phyloP scores from a whole-genome alignment of 345 rosid species.

The Linum lewisii region DNA sequence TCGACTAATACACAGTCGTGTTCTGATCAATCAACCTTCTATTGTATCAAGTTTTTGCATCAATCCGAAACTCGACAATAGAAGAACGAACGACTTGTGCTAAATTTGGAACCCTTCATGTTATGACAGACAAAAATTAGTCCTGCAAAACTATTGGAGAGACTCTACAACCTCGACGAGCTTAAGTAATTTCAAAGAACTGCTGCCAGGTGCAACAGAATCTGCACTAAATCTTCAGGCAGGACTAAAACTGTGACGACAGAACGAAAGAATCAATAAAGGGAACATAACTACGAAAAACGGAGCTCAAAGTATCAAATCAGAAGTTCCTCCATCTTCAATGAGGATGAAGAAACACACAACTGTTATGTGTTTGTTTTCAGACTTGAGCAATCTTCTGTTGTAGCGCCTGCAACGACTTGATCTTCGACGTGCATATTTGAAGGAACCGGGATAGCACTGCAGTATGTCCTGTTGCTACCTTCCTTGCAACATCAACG shows the following conservation, averaged over 20 bases:
- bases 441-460: slow-evolving; percentile 39
- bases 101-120: background rate
- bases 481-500: slow-evolving; percentile 45
- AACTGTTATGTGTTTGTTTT: slow-evolving; percentile 15
- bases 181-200: background rate
- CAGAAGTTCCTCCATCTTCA: background rate
- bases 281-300: background rate
- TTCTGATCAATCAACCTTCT: no score
- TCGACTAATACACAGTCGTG: no score
- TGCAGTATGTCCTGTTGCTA: slow-evolving; percentile 31
- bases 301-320: background rate
- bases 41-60: no score
- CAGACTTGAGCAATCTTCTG: slow-evolving; percentile 51
- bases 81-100: no score
- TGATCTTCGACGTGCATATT: slow-evolving; percentile 60
- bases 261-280: no score
- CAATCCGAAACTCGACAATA: no score
- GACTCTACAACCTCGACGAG: background rate
- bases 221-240: background rate
- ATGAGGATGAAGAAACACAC: no score
- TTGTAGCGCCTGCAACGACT: slow-evolving; percentile 40
- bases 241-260: background rate
- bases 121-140: background rate
- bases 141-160: background rate
- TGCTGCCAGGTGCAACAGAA: background rate